Evolutionary conservation across 2,329 filamentous ascomycete species (phyloP).

Genomic region (Mycosphaerella sp.): DNA sequence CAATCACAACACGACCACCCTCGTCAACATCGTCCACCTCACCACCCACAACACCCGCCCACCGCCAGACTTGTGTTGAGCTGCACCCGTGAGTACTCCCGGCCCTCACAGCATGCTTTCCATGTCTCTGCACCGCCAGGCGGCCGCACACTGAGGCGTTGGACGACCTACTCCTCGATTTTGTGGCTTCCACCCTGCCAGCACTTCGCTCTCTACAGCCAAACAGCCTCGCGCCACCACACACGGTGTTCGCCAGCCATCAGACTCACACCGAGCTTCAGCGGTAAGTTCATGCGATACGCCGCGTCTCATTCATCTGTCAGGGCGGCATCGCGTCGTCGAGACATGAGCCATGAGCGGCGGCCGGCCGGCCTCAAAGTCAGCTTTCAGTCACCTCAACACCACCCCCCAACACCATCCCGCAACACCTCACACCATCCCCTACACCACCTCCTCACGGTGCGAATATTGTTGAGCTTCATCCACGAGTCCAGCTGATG

Average conservation of each 20-base stretch:
- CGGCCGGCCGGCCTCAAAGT: background rate
- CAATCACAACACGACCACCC: background rate
- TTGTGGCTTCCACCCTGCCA: background rate
- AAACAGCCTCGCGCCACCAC: conserved; percentile 1
- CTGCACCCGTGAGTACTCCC: background rate
- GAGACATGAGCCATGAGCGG: conserved; percentile 3
- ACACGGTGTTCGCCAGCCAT: background rate
- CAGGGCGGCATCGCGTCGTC: conserved; percentile 9
- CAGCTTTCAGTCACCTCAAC: conserved; percentile 4
- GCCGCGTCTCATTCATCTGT: background rate
- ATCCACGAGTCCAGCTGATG: conserved; percentile 2
- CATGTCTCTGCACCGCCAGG: conserved; percentile 2
- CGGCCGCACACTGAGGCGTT: conserved; percentile 3
- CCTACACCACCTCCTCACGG: background rate
- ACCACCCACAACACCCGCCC: background rate
- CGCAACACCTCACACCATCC: conserved; percentile 6
- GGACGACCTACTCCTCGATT: background rate
- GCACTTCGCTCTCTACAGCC: background rate
- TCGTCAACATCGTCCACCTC: background rate
- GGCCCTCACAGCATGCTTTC: background rate
- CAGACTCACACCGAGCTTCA: background rate
- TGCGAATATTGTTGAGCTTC: background rate
- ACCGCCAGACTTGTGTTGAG: background rate
- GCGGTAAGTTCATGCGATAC: conserved; percentile 1
- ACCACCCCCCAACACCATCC: background rate